Conservation (phyloP, 306 rosid genomes). For the Cicer chorassanicum region DNA sequence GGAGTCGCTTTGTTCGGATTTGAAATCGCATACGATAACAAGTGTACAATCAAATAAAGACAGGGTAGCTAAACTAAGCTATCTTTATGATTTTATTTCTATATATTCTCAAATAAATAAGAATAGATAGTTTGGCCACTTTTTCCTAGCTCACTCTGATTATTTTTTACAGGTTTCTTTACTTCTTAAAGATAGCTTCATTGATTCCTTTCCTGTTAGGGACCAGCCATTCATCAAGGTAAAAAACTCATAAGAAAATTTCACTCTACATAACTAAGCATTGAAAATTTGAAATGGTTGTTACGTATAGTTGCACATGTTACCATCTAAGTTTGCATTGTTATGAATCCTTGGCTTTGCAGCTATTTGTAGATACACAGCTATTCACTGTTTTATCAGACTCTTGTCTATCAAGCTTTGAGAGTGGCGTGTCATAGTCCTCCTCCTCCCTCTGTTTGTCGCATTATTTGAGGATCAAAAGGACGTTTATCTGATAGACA, state of each 20-base stretch:
- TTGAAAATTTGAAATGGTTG: conserved; percentile 26
- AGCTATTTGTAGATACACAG: conserved; percentile 90
- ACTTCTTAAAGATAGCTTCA: conserved; percentile 93
- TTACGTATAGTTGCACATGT: not conserved
- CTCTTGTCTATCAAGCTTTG: conserved; percentile 76
- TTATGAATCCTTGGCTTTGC: conserved; percentile 44
- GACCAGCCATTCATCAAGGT: conserved; percentile 93
- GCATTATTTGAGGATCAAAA: conserved; percentile 31
- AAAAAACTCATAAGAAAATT: conserved; percentile 35
- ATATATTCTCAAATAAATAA: conserved; percentile 30
- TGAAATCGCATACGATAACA: conserved; percentile 82
- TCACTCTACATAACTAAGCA: conserved; percentile 4
- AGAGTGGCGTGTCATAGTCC: conserved; percentile 58
- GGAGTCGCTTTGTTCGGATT: conserved; percentile 85
- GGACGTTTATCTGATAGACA: conserved; percentile 17
- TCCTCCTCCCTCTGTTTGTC: not conserved
- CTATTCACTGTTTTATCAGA: conserved; percentile 82
- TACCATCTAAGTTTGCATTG: not conserved
- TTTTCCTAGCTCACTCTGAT: conserved; percentile 41
- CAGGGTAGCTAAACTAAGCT: conserved; percentile 63
- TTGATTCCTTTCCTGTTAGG: conserved; percentile 79
- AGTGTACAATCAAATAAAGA: conserved; percentile 83
- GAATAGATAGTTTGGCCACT: conserved; percentile 11
- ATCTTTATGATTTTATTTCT: conserved; percentile 32
- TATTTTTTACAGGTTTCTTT: conserved; percentile 75